A percentile compares a stretch with the other conserved stretches of the same genome.
Conservation (phyloP, 2,329 filamentous ascomycete genomes). For the Aschersonia sp. region DNA sequence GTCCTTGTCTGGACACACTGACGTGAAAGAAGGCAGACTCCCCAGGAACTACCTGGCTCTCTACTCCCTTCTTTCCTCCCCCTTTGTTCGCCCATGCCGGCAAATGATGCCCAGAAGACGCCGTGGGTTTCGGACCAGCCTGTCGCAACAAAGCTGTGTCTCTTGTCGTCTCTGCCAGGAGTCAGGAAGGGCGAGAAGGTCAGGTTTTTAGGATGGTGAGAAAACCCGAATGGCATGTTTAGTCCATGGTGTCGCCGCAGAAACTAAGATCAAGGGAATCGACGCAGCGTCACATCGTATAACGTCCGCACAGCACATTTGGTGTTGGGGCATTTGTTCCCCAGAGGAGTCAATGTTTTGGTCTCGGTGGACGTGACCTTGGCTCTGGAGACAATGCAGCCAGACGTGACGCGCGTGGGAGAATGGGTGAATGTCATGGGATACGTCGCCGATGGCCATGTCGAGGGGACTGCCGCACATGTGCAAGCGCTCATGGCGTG, state of each 20-base stretch:
- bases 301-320: constrained; percentile 43
- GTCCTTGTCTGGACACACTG: too few relatives aligned
- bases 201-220: constrained; percentile 83
- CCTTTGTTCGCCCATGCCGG: not conserved
- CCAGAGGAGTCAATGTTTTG: constrained; percentile 25
- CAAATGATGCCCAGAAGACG: not conserved
- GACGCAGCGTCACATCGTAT: constrained; percentile 34
- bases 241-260: not conserved
- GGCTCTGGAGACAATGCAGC: constrained; percentile 49
- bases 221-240: constrained; percentile 5
- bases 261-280: not conserved
- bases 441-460: constrained; percentile 37
- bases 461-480: constrained; percentile 13
- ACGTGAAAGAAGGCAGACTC: too few relatives aligned
- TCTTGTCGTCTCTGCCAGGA: constrained; percentile 45
- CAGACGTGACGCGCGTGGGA: constrained; percentile 54
- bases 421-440: constrained; percentile 84
- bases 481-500: constrained; percentile 70
- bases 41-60: too few relatives aligned
- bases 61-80: not conserved
- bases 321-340: constrained; percentile 53
- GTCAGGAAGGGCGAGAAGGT: constrained; percentile 57
- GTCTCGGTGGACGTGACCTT: constrained; percentile 58
- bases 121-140: constrained; percentile 21
- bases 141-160: constrained; percentile 47